Percentiles rank a stretch among this genome's conserved stretches.
phyloP scores from a whole-genome alignment of 768 basidiomycete species.

The Boletus tomentosulus region DNA sequence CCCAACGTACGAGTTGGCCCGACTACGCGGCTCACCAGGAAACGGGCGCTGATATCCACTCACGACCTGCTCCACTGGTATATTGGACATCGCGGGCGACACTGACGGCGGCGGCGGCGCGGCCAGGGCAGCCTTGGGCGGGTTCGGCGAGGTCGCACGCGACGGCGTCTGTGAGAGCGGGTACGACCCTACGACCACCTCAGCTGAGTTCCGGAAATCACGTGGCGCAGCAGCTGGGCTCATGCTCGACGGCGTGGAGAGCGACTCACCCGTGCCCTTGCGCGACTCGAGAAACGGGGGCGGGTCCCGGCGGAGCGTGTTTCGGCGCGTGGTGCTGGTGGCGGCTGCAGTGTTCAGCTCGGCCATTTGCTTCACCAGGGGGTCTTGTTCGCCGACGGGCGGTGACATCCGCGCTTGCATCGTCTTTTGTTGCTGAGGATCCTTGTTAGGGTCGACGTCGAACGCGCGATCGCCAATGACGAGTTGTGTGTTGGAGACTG shows the following conservation, averaged over 20 bases:
- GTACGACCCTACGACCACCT: slow-evolving; percentile 73
- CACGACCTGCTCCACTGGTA: slow-evolving; percentile 71
- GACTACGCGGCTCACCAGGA: slow-evolving; percentile 74
- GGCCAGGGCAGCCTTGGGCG: slow-evolving; percentile 73
- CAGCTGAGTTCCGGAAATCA: slow-evolving; percentile 74
- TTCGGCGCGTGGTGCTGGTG: slow-evolving; percentile 11
- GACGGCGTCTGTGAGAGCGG: slow-evolving; percentile 51
- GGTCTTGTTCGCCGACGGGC: slow-evolving; percentile 48
- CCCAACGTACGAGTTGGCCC: slow-evolving; percentile 45
- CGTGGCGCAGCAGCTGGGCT: slow-evolving; percentile 23
- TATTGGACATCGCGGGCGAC: slow-evolving; percentile 39
- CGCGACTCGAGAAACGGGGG: slow-evolving; percentile 24
- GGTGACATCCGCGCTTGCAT: slow-evolving; percentile 21
- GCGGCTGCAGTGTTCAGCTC: slow-evolving; percentile 38
- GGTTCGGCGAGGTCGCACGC: slow-evolving; percentile 70
- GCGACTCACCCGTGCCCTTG: slow-evolving; percentile 21
- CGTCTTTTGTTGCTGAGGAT: slow-evolving; percentile 49
- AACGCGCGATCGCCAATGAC: slow-evolving; percentile 63
- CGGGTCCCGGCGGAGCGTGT: slow-evolving; percentile 26
- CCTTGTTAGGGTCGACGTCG: slow-evolving; percentile 58
- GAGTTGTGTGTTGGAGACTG: slow-evolving; percentile 56
- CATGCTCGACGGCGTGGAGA: slow-evolving; percentile 25
- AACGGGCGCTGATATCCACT: slow-evolving; percentile 78
- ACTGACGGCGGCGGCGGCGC: slow-evolving; percentile 46
- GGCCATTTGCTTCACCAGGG: slow-evolving; percentile 62